Percentiles rank a stretch among this genome's conserved stretches.
phyloP scores from a whole-genome alignment of 306 rosid species.

The Alnus glutinosa region DNA sequence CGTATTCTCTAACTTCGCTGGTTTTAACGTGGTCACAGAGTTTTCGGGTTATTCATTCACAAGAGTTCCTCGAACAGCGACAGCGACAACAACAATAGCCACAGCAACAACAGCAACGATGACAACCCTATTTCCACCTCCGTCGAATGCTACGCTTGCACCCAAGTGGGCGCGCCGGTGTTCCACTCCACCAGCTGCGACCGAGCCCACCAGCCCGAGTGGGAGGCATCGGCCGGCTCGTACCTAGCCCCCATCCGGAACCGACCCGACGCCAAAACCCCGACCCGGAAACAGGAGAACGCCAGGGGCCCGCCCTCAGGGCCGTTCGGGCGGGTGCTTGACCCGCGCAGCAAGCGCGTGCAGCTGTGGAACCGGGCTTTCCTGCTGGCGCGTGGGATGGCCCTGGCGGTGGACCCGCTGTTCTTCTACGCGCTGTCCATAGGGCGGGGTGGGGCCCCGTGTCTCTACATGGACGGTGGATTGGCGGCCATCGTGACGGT shows the following conservation, averaged over 20 bases:
- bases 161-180: conserved; percentile 77
- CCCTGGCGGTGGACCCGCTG: conserved; percentile 85
- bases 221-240: conserved; percentile 95
- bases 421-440: conserved; percentile 90
- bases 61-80: neutral
- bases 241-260: conserved; percentile 69
- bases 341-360: conserved; percentile 86
- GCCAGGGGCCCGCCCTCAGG: conserved; percentile 21
- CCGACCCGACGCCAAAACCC: conserved; percentile 34
- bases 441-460: conserved; percentile 79
- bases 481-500: conserved; percentile 75
- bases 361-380: conserved; percentile 81
- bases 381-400: conserved; percentile 80
- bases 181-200: conserved; percentile 97
- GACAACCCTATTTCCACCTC: conserved; percentile 28
- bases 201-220: conserved; percentile 60
- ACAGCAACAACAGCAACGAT: conserved; percentile 4
- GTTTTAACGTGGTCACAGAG: neutral
- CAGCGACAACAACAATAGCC: conserved; percentile 10
- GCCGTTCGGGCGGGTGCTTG: conserved; percentile 57
- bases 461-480: conserved; percentile 89
- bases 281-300: neutral
- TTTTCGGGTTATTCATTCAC: neutral
- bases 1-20: neutral
- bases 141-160: conserved; percentile 91